Percentiles rank a stretch among this genome's conserved stretches.
Evolutionary conservation across 305 asterid species (phyloP).

Genomic region (Plantago rigida): DNA sequence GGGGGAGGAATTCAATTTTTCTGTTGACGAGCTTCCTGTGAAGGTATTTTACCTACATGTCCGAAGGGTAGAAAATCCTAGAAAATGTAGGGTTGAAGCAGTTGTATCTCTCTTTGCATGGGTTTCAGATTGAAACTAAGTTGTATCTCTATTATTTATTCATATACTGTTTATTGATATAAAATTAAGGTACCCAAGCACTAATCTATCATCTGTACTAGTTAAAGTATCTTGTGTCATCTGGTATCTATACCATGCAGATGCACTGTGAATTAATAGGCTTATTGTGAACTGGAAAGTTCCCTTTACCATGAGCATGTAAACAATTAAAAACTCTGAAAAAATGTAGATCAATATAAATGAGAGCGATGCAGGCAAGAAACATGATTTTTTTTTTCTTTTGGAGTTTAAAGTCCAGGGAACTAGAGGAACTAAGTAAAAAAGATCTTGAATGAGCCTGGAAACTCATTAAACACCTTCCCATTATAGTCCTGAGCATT

Average conservation of each 20-base stretch:
- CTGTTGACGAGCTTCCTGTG: conserved; percentile 80
- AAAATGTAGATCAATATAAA: neutral
- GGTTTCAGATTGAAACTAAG: neutral
- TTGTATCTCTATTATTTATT: neutral
- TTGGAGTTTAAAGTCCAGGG: neutral
- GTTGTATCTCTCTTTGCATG: conserved; percentile 9
- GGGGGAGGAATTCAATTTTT: conserved; percentile 93
- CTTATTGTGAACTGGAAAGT: conserved; percentile 4
- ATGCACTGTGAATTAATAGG: neutral
- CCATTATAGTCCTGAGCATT: too few species aligned
- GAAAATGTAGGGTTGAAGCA: neutral
- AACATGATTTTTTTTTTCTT: neutral
- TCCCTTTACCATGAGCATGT: conserved; percentile 1
- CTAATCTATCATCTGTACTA: neutral
- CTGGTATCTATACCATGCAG: neutral
- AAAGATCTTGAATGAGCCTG: neutral
- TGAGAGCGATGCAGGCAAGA: neutral
- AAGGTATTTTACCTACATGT: conserved; percentile 43
- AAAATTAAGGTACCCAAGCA: neutral
- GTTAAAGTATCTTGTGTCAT: conserved; percentile 14
- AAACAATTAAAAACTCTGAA: neutral
- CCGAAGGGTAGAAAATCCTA: conserved; percentile 12
- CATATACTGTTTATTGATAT: conserved; percentile 2
- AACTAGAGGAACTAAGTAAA: too few species aligned
- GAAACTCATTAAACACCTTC: too few species aligned